Evolutionary conservation across 129 eudicot genomes (phyloP).

Genomic region (Glebionis coronaria): DNA sequence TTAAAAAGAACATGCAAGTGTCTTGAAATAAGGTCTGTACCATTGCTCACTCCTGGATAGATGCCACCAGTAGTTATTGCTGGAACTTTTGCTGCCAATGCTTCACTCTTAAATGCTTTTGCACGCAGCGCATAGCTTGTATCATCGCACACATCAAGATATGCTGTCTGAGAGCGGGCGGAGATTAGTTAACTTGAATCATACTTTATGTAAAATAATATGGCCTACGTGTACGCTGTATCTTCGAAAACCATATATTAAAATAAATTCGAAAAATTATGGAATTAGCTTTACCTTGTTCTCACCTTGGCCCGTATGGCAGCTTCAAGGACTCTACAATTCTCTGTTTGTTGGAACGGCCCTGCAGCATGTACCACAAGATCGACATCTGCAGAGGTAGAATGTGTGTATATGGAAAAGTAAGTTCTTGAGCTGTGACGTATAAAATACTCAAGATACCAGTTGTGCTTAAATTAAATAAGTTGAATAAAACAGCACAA

Average conservation of each 20-base stretch:
- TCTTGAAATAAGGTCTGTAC: slow-evolving; percentile 31
- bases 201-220: not conserved
- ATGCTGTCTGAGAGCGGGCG: slow-evolving; percentile 64
- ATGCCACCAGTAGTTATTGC: slow-evolving; percentile 97
- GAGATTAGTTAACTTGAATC: slow-evolving; percentile 16
- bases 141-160: slow-evolving; percentile 94
- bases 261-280: not conserved
- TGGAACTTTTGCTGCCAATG: slow-evolving; percentile 76
- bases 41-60: slow-evolving; percentile 99
- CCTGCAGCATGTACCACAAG: slow-evolving; percentile 95
- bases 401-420: slow-evolving; percentile 6
- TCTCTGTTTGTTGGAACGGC: slow-evolving; percentile 86
- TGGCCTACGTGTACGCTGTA: not conserved
- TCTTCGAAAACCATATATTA: slow-evolving; percentile 4
- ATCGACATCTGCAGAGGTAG: slow-evolving; percentile 69
- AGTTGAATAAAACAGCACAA: not conserved
- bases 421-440: not conserved
- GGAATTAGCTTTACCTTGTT: slow-evolving; percentile 47
- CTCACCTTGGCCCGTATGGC: slow-evolving; percentile 99
- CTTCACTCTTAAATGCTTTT: slow-evolving; percentile 62
- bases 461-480: too few relatives aligned
- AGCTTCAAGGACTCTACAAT: slow-evolving; percentile 89
- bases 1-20: not conserved
- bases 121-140: slow-evolving; percentile 76
- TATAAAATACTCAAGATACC: not conserved